phyloP scores from a whole-genome alignment of 495 filamentous ascomycete genomes.

The Cladorrhinum samala region DNA sequence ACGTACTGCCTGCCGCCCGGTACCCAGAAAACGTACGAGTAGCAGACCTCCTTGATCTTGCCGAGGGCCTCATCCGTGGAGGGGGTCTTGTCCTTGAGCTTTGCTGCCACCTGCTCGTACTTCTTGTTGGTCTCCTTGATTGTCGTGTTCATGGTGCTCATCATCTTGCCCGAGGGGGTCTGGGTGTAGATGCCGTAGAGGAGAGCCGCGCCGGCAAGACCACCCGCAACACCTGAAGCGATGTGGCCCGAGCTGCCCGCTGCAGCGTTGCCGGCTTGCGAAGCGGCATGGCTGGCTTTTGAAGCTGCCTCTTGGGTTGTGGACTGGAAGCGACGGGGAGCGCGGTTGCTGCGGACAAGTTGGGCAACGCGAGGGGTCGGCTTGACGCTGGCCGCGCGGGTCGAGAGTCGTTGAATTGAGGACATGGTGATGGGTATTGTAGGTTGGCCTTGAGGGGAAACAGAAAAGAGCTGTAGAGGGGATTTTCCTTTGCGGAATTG shows the following conservation, averaged over 20 bases:
- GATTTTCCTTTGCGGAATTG: background rate
- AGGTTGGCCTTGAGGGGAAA: background rate
- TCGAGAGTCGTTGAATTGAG: background rate
- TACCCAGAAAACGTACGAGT: constrained; percentile 58
- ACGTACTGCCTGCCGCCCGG: constrained; percentile 58
- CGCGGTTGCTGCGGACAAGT: background rate
- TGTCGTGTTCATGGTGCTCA: constrained; percentile 37
- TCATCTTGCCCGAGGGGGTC: constrained; percentile 48
- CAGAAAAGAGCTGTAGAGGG: background rate
- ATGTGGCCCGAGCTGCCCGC: constrained; percentile 37
- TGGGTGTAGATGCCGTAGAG: constrained; percentile 52
- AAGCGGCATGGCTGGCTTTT: constrained; percentile 8
- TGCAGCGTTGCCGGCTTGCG: constrained; percentile 8
- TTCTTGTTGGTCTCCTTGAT: constrained; percentile 47
- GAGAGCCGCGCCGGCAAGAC: constrained; percentile 28
- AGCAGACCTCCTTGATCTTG: constrained; percentile 51
- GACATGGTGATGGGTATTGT: background rate
- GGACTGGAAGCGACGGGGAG: constrained; percentile 37
- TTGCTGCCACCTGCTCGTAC: constrained; percentile 44
- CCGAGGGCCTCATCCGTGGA: constrained; percentile 52
- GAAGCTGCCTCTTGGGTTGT: constrained; percentile 26
- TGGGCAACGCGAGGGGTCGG: constrained; percentile 6
- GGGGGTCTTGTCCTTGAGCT: constrained; percentile 48
- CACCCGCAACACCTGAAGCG: constrained; percentile 45
- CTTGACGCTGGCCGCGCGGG: background rate